Percentiles rank a stretch among this genome's conserved stretches.
phyloP scores from a whole-genome alignment of 2,329 filamentous ascomycete genomes.

The Phialophora expanda region DNA sequence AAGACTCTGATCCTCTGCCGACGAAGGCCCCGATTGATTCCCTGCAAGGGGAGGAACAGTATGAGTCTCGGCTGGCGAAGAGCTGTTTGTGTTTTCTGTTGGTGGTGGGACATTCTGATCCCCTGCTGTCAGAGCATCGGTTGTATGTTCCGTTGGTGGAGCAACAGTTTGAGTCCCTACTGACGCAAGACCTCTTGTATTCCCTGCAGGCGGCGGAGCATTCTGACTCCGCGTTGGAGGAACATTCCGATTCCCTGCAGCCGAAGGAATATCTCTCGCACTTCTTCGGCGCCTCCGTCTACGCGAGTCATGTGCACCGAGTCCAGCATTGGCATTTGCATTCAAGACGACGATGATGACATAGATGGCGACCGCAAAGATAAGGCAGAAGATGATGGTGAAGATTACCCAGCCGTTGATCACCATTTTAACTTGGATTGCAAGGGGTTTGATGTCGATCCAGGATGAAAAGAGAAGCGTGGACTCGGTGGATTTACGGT shows the following conservation, averaged over 20 bases:
- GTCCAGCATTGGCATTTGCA: neutral
- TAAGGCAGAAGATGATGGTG: constrained; percentile 2
- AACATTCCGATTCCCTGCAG: neutral
- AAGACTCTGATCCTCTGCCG: neutral
- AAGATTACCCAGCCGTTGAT: constrained; percentile 10
- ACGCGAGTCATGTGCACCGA: neutral
- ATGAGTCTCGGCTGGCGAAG: too few relatives aligned
- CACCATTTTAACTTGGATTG: neutral
- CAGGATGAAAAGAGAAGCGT: neutral
- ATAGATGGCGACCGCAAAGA: neutral
- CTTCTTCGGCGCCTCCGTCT: neutral
- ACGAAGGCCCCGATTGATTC: neutral
- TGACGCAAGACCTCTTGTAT: too few relatives aligned
- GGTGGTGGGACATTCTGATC: neutral
- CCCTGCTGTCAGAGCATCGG: too few relatives aligned
- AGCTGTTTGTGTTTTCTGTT: too few relatives aligned
- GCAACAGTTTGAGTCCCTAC: too few relatives aligned
- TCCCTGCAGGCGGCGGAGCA: too few relatives aligned
- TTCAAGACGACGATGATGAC: neutral
- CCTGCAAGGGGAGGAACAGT: neutral
- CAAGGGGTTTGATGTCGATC: neutral
- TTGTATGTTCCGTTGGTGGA: too few relatives aligned
- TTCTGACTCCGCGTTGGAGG: too few relatives aligned
- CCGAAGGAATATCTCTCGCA: neutral
- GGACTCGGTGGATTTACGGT: neutral